Base-by-base conservation (phyloP, 768 basidiomycete genomes). In the Collybia sp. region DNA sequence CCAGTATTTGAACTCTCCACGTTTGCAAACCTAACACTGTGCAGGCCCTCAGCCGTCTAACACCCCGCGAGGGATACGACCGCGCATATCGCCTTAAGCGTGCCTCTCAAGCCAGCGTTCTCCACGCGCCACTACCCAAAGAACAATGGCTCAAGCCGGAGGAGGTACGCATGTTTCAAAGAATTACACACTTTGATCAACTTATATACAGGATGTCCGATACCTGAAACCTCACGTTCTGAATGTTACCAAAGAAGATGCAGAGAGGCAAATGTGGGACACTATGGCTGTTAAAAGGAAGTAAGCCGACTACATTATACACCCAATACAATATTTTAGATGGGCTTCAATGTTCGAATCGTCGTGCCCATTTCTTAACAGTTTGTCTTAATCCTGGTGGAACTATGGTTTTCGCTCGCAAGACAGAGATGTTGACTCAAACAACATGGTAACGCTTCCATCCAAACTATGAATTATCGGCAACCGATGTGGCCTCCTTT, bases 61-160 rank as follows among this genome's bases (percentile, higher is more conserved):
- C 89, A 39, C 75, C 79, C 30, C 76, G 79, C 40, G 83, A 97
- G 70, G 61, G 72, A 30, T 97, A 93, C 67, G 94, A 96, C 76
- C 90, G 96, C 50, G 81, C 82, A 46, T 96, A 72, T 79, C 88
- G 96, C 51, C 71, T 94, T 65, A 90, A 92, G 63, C 69, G 82
- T n/a, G 86, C 88, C 18, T 79, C 80, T 30, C 92, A 95, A 45
- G 75, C 80, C 45, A 85, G 84, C 46, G 75, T 92, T 46, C 66
- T 89, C 39, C 94, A 97, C 67, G 75, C 79, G 42, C 75, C 81
- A 19, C 77, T 98, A 13, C 79, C 91, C 49, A 86, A 89, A 64
- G 83, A 83, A 15, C 72, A 92, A 62, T 93, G 91, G 92, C 71
- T 76, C 41, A 79, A 76, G 48, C 69, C 79, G 1, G 76, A 79